Evolutionary conservation across 2,329 filamentous ascomycete species (phyloP).

Genomic region (Xylariaceae sp.): DNA sequence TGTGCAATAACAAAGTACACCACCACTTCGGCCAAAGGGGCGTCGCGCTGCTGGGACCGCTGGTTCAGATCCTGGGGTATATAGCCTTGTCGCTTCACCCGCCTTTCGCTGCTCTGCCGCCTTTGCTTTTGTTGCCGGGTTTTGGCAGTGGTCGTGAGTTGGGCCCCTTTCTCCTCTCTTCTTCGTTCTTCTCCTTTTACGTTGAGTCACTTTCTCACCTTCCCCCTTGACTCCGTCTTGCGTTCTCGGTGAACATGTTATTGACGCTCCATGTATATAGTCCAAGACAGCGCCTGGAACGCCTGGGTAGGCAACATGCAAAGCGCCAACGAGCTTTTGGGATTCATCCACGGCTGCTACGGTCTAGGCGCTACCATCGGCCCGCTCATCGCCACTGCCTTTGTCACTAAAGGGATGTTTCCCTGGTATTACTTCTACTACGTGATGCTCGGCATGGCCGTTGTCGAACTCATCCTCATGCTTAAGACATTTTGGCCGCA

Average conservation of each 20-base stretch:
- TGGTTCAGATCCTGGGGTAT: constrained; percentile 62
- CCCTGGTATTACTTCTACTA: constrained; percentile 76
- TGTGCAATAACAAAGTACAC: constrained; percentile 63
- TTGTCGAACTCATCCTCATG: constrained; percentile 51
- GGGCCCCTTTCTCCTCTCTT: too few species aligned
- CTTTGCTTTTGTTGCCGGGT: constrained; percentile 10
- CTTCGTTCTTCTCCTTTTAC: too few species aligned
- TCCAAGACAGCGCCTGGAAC: constrained; percentile 56
- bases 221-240: too few species aligned
- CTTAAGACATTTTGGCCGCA: constrained; percentile 60
- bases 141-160: constrained; percentile 30
- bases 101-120: constrained; percentile 61
- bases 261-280: too few species aligned
- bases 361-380: constrained; percentile 66
- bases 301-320: constrained; percentile 67
- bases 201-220: too few species aligned
- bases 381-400: constrained; percentile 67
- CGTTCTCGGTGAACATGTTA: too few species aligned
- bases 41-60: constrained; percentile 61
- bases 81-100: constrained; percentile 63
- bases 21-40: constrained; percentile 65
- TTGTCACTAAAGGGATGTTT: constrained; percentile 60
- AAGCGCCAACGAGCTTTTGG: constrained; percentile 68
- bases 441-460: constrained; percentile 60
- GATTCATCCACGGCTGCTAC: constrained; percentile 69